These are phyloP conservation scores for Coemansia sp. DNA, from an alignment of 192 early-diverging fungal species.

Conservation along the genomic window DNA sequence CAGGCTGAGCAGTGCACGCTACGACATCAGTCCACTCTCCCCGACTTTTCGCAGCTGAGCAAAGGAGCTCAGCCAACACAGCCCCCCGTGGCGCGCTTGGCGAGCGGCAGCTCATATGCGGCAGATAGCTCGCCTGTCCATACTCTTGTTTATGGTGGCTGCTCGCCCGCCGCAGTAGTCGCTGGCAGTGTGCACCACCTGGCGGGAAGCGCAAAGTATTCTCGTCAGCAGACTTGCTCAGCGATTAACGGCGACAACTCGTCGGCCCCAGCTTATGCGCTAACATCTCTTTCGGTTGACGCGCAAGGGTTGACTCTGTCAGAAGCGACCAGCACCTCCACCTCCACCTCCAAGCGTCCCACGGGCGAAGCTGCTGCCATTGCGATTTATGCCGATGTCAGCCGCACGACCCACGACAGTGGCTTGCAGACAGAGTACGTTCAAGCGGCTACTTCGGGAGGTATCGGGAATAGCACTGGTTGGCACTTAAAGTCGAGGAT, in stretches of 20 bases:
- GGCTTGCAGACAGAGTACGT: conserved; percentile 9
- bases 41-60: conserved; percentile 18
- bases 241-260: background rate
- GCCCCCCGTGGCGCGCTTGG: conserved; percentile 43
- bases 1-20: conserved; percentile 18
- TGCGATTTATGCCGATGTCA: conserved; percentile 7
- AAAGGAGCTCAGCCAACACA: conserved; percentile 2
- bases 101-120: conserved; percentile 34
- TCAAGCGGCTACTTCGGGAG: conserved; percentile 3
- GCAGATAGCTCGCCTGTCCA: conserved; percentile 41
- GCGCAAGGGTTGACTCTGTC: background rate
- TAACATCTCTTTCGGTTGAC: conserved; percentile 9
- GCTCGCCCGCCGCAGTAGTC: conserved; percentile 10
- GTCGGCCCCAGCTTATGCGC: background rate
- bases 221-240: background rate
- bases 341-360: background rate
- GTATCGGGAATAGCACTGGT: conserved; percentile 15
- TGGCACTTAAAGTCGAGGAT: conserved; percentile 55
- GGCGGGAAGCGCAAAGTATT: background rate
- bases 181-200: background rate
- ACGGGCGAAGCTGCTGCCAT: background rate
- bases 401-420: background rate
- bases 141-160: conserved; percentile 39
- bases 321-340: background rate
- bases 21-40: conserved; percentile 51